A percentile compares a stretch with the other conserved stretches of the same genome.
phyloP scores from a whole-genome alignment of 2,329 filamentous ascomycete genomes.

The Verticillium nonalfalfae region DNA sequence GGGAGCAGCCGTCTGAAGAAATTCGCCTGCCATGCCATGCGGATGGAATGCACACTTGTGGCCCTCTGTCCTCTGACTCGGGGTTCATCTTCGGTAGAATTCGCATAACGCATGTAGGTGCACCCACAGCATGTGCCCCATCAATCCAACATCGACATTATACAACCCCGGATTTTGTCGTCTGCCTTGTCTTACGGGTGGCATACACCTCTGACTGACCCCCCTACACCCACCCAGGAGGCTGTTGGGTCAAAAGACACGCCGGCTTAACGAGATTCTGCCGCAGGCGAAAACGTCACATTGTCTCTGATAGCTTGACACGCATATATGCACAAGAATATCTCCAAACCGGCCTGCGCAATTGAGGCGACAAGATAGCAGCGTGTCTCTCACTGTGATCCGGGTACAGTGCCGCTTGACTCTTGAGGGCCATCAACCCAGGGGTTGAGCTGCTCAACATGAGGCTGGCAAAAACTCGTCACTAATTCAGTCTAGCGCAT shows the following conservation, averaged over 20 bases:
- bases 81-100: neutral
- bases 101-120: neutral
- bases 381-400: neutral
- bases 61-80: neutral
- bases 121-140: neutral
- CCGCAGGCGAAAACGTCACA: neutral
- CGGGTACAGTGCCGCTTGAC: neutral
- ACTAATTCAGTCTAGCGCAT: conserved; percentile 11
- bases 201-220: neutral
- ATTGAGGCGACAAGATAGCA: too few species aligned
- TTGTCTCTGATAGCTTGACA: neutral
- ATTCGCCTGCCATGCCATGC: too few species aligned
- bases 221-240: neutral
- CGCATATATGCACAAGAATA: too few species aligned
- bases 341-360: too few species aligned
- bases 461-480: conserved; percentile 7
- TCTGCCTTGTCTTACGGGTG: neutral
- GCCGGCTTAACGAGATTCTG: neutral
- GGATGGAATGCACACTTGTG: too few species aligned
- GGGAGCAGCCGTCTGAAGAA: too few species aligned
- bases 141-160: neutral
- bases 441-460: neutral
- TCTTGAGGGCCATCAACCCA: neutral
- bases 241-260: neutral
- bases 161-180: conserved; percentile 7